Base-by-base conservation (phyloP, 192 early-diverging fungal species). In the Chytriomyces confervae region DNA sequence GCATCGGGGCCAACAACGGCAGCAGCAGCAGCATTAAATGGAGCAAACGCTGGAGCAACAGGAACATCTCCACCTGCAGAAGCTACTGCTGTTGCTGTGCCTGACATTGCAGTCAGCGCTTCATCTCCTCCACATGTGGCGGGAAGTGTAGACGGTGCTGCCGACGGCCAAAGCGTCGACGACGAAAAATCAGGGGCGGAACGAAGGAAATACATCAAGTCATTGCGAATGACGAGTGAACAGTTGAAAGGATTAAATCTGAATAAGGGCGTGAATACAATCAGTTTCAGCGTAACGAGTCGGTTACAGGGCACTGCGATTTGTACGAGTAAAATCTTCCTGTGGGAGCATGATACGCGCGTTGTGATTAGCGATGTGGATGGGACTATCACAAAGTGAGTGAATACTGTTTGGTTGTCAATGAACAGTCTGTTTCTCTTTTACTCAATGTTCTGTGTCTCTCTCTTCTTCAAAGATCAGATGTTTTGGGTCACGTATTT, bases 361-460 rank as follows among this genome's bases (percentile, higher is more conserved):
- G 90, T 99, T 20, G 96, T 99, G 5, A 97, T 99, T 77, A 97
- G 95, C 0, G 97, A 99, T 79, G 95, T 99, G 67, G 97, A 99
- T 81, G 97, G 97, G 5, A 99, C 97, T 5, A 99, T 99, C 75
- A 99, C 97, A 53, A 97, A 97, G 85, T 81, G 44, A 24, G 76
- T 85, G 44, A 29, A 36, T 36, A 27, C 24, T 36, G 1, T 3
- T n/a, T 7, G 24, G 57, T 81, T 29, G 24, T 27, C 24, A 0
- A 27, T 27, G 24, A 27, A 27, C 24, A 27, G 10, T 57, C 50
- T 62, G 45, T 8, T 71, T 69, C 46, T 47, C 47, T 69, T 27
- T 23, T 64, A 48, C 27, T 73, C 61, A 48, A 43, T 43, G 16
- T 66, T 49, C 72, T 77, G 45, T 80, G 44, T 80, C 49, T 23